Base-by-base conservation (phyloP, 2,329 filamentous ascomycete species). In the Cadophora malorum region DNA sequence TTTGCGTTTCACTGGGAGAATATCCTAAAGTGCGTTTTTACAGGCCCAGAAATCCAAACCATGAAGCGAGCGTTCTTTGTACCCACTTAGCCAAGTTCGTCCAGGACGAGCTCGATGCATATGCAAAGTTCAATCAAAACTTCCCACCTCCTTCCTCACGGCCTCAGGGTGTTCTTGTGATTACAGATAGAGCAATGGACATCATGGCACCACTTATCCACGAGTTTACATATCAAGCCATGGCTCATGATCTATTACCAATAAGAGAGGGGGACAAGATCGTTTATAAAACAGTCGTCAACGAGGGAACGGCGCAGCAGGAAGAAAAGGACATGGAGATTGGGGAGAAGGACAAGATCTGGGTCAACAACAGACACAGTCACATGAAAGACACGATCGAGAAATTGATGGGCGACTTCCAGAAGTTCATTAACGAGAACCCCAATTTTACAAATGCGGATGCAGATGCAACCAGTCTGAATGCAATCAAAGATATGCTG, bases 331-430 rank as follows among this genome's bases (percentile, higher is more conserved):
- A 97, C 55, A 91, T 97, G 85, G 94, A 97, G 74, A 91, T 99
- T 60, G 85, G 86, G 38, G 96, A 99, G 72, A 91, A 93, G 75
- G 96, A 99, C 81, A 91, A 90, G 77, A 92, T 99, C 58, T 99
- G 96, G 96, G 90, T 97, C 28, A 92, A 96, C 69, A 97, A 97
- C 77, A 87, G 96, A 65, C 96, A 99, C 80, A 87, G 89, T 63
- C 96, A 99, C 80, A 99, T 99, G 96, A 97, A 97, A 79, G 94
- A 98, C 78, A 96, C 96, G 3, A 94, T 98, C 74, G 92, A 95
- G 76, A 96, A 95, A 79, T 84, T 99, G 69, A 96, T 95, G 84
- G 87, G 89, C 66, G 95, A 98, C 78, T 98, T 99, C 77, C 90
- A 94, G 75, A 94, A 90, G 77, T 99, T 99, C 80, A 86, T 97